Conservation (phyloP, 148 eudicot genomes). For the Diospyros kaki region DNA sequence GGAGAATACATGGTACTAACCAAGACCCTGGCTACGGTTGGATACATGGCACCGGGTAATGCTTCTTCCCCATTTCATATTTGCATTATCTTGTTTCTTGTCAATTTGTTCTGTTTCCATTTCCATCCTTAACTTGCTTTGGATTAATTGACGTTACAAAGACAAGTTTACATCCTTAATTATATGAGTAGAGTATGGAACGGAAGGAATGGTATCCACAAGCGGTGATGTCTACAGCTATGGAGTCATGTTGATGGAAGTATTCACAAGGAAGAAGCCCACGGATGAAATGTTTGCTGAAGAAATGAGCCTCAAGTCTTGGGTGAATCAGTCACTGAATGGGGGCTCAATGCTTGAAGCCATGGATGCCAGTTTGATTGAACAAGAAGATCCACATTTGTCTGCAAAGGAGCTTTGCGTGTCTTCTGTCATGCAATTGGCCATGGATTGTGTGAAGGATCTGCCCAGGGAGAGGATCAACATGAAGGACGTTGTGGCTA, state of each 20-base stretch:
- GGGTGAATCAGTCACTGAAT: conserved; percentile 2
- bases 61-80: not conserved
- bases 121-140: no score
- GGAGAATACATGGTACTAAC: conserved; percentile 17
- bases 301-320: conserved; percentile 5
- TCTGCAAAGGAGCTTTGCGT: conserved; percentile 11
- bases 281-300: conserved; percentile 13
- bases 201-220: conserved; percentile 10
- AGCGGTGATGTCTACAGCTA: conserved; percentile 9
- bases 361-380: conserved; percentile 6
- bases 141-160: no score
- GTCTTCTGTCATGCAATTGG: conserved; percentile 14
- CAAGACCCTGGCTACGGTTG: conserved; percentile 29
- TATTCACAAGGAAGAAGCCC: conserved; percentile 20
- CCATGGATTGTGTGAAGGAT: conserved; percentile 16
- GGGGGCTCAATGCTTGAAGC: not conserved
- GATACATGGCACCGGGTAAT: conserved; percentile 37
- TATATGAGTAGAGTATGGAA: conserved; percentile 4
- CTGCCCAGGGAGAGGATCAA: conserved; percentile 7
- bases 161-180: not conserved
- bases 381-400: not conserved
- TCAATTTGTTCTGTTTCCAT: not conserved
- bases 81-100: not conserved
- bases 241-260: conserved; percentile 9
- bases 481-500: conserved; percentile 5